A percentile compares a stretch with the other conserved stretches of the same genome.
phyloP scores from a whole-genome alignment of 495 filamentous ascomycete species.

The Coniosporium apollinis region DNA sequence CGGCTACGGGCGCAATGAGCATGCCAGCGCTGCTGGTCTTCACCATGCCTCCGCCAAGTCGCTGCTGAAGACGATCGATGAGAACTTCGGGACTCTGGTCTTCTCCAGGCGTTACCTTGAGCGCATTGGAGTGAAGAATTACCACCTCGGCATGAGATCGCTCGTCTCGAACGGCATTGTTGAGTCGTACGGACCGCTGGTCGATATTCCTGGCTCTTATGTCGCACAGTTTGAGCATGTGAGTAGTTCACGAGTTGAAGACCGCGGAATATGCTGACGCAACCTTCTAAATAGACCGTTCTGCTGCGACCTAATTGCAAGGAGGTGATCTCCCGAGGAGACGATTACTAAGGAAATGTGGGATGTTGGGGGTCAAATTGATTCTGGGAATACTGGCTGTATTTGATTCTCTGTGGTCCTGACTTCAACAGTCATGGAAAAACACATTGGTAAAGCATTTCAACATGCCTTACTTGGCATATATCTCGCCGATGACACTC shows the following conservation, averaged over 20 bases:
- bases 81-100: constrained; percentile 80
- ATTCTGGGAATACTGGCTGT: constrained; percentile 2
- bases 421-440: constrained; percentile 12
- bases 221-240: constrained; percentile 48
- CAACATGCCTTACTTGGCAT: constrained; percentile 7
- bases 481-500: constrained; percentile 2
- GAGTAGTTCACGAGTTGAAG: constrained; percentile 10
- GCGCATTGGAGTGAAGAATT: constrained; percentile 73
- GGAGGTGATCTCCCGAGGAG: constrained; percentile 34
- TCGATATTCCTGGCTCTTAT: constrained; percentile 39
- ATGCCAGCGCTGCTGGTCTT: constrained; percentile 42
- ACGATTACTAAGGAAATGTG: constrained; percentile 27
- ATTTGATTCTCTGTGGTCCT: constrained; percentile 9
- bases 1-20: constrained; percentile 39
- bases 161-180: constrained; percentile 37
- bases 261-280: constrained; percentile 4
- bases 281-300: constrained; percentile 23
- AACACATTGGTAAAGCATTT: constrained; percentile 7
- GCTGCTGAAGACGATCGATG: constrained; percentile 69
- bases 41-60: constrained; percentile 53
- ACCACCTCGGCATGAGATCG: constrained; percentile 45
- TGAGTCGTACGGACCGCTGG: constrained; percentile 34
- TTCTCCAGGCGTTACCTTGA: constrained; percentile 80
- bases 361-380: constrained; percentile 8
- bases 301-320: constrained; percentile 30